Percentiles rank a stretch among this genome's conserved stretches.
Evolutionary conservation across 768 basidiomycete species (phyloP).

Genomic region (Boletus rufocinnamomeus): DNA sequence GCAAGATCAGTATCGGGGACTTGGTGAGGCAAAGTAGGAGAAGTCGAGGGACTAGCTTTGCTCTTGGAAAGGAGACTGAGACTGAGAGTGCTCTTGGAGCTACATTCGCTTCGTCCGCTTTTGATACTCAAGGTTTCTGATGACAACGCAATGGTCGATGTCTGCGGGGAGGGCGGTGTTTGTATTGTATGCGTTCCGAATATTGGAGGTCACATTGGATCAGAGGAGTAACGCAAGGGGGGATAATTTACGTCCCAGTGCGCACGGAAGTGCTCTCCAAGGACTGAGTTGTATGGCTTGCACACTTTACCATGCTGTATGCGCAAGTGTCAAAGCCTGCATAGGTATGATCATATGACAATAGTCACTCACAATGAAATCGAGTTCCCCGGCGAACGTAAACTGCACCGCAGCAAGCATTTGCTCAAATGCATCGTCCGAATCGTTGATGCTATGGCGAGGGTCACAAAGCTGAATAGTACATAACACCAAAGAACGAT

Average conservation of each 20-base stretch:
- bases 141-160: slow-evolving; percentile 23
- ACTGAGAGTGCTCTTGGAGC: slow-evolving; percentile 62
- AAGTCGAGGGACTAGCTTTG: slow-evolving; percentile 36
- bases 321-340: slow-evolving; percentile 4
- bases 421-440: slow-evolving; percentile 87
- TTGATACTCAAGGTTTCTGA: slow-evolving; percentile 55
- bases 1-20: slow-evolving; percentile 42
- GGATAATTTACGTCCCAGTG: slow-evolving; percentile 87
- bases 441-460: slow-evolving; percentile 79
- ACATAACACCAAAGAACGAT: slow-evolving; percentile 33
- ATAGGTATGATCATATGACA: not conserved
- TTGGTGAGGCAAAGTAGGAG: slow-evolving; percentile 50
- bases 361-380: slow-evolving; percentile 69
- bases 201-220: slow-evolving; percentile 48
- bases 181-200: slow-evolving; percentile 42
- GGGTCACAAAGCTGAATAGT: slow-evolving; percentile 3
- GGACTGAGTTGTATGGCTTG: slow-evolving; percentile 89
- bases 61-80: slow-evolving; percentile 57
- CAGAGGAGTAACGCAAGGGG: slow-evolving; percentile 55
- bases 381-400: slow-evolving; percentile 90
- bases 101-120: slow-evolving; percentile 50
- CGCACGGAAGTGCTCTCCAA: slow-evolving; percentile 86
- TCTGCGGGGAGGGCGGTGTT: slow-evolving; percentile 29
- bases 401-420: slow-evolving; percentile 93
- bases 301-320: slow-evolving; percentile 84